These are phyloP conservation scores for Porphyrellus cyaneotinctus DNA, from an alignment of 768 basidiomycete genomes.

Conservation along the genomic window DNA sequence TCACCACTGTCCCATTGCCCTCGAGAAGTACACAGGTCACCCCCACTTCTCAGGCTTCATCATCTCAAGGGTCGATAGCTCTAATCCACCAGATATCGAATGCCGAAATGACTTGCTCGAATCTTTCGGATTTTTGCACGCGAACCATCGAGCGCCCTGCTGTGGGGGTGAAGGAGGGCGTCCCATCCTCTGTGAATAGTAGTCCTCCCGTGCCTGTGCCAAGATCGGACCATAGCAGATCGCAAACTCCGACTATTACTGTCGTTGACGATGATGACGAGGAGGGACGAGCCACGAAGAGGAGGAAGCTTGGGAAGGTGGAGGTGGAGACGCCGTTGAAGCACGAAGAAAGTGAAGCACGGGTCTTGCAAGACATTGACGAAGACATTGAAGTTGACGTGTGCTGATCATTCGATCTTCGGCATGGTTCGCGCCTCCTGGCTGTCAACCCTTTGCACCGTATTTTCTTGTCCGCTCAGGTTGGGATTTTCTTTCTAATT, in stretches of 20 bases:
- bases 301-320: conserved; percentile 37
- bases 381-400: conserved; percentile 31
- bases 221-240: conserved; percentile 23
- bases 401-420: conserved; percentile 17
- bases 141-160: neutral
- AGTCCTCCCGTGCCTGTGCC: conserved; percentile 33
- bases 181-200: conserved; percentile 15
- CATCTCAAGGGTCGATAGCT: neutral
- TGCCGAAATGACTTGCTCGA: neutral
- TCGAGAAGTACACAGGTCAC: conserved; percentile 17
- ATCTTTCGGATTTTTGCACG: conserved; percentile 14
- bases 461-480: conserved; percentile 5
- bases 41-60: neutral
- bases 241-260: conserved; percentile 52
- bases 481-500: conserved; percentile 1
- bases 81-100: conserved; percentile 1
- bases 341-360: conserved; percentile 2
- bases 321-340: neutral
- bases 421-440: neutral
- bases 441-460: neutral
- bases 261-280: conserved; percentile 55
- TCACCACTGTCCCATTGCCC: conserved; percentile 44
- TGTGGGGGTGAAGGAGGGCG: conserved; percentile 16
- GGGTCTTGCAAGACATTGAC: conserved; percentile 14
- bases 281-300: conserved; percentile 53